Percentiles rank a stretch among this genome's conserved stretches.
Evolutionary conservation across 768 basidiomycete species (phyloP).

Genomic region (Mycena pura): DNA sequence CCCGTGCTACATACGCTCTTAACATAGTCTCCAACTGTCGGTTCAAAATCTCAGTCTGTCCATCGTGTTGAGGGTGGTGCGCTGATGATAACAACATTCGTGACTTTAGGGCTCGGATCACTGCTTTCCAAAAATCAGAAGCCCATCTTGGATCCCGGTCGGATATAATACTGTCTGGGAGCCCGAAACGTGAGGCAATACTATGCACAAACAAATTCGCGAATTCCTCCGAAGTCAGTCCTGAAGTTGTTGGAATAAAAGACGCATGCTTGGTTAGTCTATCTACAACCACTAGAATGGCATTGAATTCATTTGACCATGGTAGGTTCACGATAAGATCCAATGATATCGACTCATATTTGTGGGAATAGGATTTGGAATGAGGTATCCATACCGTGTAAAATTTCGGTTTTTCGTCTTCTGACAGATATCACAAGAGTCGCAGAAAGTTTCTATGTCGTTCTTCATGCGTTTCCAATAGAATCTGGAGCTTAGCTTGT

Average conservation of each 20-base stretch:
- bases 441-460: background rate
- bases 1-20: constrained; percentile 18
- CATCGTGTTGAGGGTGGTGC: no score
- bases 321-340: no score
- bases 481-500: background rate
- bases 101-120: background rate
- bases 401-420: background rate
- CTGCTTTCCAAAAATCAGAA: constrained; percentile 3
- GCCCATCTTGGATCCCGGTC: constrained; percentile 13
- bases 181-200: background rate
- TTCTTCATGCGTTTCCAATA: background rate
- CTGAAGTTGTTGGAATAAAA: no score
- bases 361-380: constrained; percentile 32
- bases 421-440: background rate
- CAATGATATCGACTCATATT: constrained; percentile 20
- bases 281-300: background rate
- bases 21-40: constrained; percentile 35
- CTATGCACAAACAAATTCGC: background rate
- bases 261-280: constrained; percentile 5
- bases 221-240: background rate
- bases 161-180: background rate
- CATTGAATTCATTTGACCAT: no score
- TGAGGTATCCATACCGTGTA: constrained; percentile 15
- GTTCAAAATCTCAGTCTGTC: constrained; percentile 39
- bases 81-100: background rate